Evolutionary conservation across 306 rosid species (phyloP).

Genomic region (Rosa chinensis): DNA sequence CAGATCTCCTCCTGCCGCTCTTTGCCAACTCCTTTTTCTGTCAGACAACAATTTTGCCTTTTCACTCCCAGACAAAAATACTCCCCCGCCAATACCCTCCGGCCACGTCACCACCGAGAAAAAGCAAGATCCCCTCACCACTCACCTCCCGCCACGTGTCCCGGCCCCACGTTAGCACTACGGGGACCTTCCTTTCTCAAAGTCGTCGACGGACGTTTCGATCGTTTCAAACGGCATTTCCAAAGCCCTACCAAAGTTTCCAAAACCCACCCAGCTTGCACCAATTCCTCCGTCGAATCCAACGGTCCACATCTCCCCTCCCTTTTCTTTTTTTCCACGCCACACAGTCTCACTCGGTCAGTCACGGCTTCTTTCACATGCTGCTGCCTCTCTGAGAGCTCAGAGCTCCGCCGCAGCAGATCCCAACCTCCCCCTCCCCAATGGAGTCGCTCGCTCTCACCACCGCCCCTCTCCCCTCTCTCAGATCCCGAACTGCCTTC

Average conservation of each 20-base stretch:
- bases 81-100: neutral
- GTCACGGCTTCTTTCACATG: neutral
- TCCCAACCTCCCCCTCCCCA: neutral
- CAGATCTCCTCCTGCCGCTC: neutral
- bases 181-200: too few species aligned
- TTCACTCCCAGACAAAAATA: neutral
- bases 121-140: neutral
- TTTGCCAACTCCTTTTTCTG: neutral
- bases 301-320: conserved; percentile 28
- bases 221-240: conserved; percentile 26
- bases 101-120: neutral
- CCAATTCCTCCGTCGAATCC: conserved; percentile 42
- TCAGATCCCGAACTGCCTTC: conserved; percentile 49
- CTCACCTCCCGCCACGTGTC: neutral
- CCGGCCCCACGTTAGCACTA: neutral
- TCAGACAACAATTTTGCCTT: neutral
- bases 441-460: conserved; percentile 83
- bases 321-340: neutral
- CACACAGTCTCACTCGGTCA: neutral
- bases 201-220: conserved; percentile 23
- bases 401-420: conserved; percentile 25
- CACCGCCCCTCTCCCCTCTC: conserved; percentile 44
- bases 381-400: conserved; percentile 17
- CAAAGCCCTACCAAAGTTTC: conserved; percentile 26
- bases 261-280: conserved; percentile 11